A percentile compares a stretch with the other conserved stretches of the same genome.
These are phyloP conservation scores for Leishmania martiniquensis DNA, from an alignment of 208 protist genomes.

Conservation along the genomic window DNA sequence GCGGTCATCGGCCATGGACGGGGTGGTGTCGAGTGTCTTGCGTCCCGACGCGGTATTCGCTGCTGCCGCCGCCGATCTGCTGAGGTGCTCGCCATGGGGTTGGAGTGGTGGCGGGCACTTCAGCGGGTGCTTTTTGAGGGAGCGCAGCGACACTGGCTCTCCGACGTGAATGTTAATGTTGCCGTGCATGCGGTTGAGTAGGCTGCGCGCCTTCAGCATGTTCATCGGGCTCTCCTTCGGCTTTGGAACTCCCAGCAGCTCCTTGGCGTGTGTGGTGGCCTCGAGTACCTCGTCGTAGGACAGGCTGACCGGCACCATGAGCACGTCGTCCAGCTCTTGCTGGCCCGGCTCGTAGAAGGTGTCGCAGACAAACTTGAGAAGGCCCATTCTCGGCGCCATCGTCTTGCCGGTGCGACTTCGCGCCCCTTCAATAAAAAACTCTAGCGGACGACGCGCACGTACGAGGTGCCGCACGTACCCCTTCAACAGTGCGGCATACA, in stretches of 20 bases:
- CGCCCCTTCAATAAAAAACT: constrained; percentile 93
- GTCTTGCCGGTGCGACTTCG: constrained; percentile 90
- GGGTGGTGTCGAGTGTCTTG: constrained; percentile 18
- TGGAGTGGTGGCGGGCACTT: constrained; percentile 51
- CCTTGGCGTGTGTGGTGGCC: constrained; percentile 74
- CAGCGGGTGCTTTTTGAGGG: constrained; percentile 33
- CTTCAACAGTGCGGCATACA: constrained; percentile 83
- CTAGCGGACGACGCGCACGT: constrained; percentile 47
- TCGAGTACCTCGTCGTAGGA: constrained; percentile 93
- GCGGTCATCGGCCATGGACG: constrained; percentile 10
- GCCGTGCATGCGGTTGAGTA: constrained; percentile 70
- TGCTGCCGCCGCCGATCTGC: not conserved
- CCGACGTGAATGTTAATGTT: constrained; percentile 81
- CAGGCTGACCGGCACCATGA: constrained; percentile 84
- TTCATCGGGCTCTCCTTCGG: constrained; percentile 79
- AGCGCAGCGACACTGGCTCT: constrained; percentile 75
- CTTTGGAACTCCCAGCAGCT: constrained; percentile 89
- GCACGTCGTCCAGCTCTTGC: constrained; percentile 72
- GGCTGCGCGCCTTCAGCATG: constrained; percentile 59
- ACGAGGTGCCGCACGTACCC: constrained; percentile 87
- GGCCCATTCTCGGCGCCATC: constrained; percentile 85
- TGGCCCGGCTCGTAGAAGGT: constrained; percentile 61
- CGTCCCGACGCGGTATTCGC: not conserved
- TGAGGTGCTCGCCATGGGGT: constrained; percentile 23
- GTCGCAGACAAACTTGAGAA: constrained; percentile 91